Percentiles rank a stretch among this genome's conserved stretches.
These are phyloP conservation scores for Acephala macrosclerotiorum DNA, from an alignment of 2,329 filamentous ascomycete species.

Conservation along the genomic window DNA sequence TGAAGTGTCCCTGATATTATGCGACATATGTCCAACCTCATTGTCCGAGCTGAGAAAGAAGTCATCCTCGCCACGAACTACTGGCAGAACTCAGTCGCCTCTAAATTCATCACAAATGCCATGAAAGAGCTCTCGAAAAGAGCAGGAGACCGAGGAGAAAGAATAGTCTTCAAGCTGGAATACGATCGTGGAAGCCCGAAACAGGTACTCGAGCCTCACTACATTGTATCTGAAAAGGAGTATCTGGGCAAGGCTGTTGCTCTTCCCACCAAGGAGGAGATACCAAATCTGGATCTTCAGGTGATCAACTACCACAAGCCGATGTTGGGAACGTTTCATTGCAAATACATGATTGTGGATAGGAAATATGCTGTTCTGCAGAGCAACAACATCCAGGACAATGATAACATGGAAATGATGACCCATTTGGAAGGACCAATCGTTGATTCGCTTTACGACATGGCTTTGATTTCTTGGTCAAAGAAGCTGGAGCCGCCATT, in stretches of 20 bases:
- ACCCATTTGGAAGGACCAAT: slow-evolving; percentile 77
- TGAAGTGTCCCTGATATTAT: slow-evolving; percentile 71
- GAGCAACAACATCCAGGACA: slow-evolving; percentile 82
- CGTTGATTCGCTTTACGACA: slow-evolving; percentile 79
- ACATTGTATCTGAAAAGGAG: slow-evolving; percentile 62
- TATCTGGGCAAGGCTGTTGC: slow-evolving; percentile 65
- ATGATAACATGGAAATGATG: slow-evolving; percentile 85
- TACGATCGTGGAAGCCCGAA: slow-evolving; percentile 76
- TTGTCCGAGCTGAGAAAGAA: slow-evolving; percentile 74
- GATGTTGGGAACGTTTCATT: slow-evolving; percentile 76
- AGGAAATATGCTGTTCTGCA: slow-evolving; percentile 73
- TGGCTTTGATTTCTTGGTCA: slow-evolving; percentile 76
- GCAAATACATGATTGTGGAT: slow-evolving; percentile 81
- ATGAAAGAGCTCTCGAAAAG: slow-evolving; percentile 73
- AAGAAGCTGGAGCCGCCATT: slow-evolving; percentile 66
- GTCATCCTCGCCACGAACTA: slow-evolving; percentile 79
- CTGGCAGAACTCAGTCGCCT: slow-evolving; percentile 72
- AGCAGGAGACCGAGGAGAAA: slow-evolving; percentile 62
- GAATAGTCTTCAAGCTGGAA: slow-evolving; percentile 74
- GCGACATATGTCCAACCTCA: slow-evolving; percentile 78
- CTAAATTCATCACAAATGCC: slow-evolving; percentile 71
- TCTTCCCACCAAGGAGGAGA: slow-evolving; percentile 68
- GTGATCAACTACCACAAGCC: slow-evolving; percentile 77
- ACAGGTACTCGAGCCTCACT: slow-evolving; percentile 71
- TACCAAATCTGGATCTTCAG: slow-evolving; percentile 75